Evolutionary conservation across 164 flowering plant species (phyloP).

Genomic region (Amborella trichopoda): DNA sequence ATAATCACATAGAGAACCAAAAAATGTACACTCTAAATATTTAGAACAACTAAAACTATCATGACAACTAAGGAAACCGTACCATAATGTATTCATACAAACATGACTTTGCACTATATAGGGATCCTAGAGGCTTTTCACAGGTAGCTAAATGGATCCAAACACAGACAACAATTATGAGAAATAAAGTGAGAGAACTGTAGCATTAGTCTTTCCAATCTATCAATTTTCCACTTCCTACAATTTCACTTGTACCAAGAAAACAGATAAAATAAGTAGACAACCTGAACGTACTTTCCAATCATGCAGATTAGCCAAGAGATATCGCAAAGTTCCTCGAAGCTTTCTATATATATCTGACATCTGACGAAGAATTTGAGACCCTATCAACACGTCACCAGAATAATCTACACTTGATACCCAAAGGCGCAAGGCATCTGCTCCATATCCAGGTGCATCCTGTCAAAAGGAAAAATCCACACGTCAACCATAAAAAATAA

Average conservation of each 20-base stretch:
- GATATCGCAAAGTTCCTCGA: conserved; percentile 87
- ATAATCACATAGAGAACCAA: not conserved
- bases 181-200: too few relatives aligned
- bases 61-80: too few relatives aligned
- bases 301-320: conserved; percentile 84
- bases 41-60: too few relatives aligned
- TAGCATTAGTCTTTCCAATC: too few relatives aligned
- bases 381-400: conserved; percentile 77
- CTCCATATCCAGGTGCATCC: conserved; percentile 88
- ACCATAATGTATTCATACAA: too few relatives aligned
- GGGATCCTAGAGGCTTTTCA: too few relatives aligned
- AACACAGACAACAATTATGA: too few relatives aligned
- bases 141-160: too few relatives aligned
- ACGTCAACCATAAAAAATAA: conserved; percentile 2
- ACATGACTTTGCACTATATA: too few relatives aligned
- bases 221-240: too few relatives aligned
- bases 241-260: too few relatives aligned
- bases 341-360: conserved; percentile 91
- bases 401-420: conserved; percentile 98
- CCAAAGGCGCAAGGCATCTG: conserved; percentile 96
- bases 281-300: conserved; percentile 95
- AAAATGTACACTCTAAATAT: not conserved
- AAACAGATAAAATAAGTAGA: too few relatives aligned
- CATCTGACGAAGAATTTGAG: conserved; percentile 89
- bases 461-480: conserved; percentile 19